Evolutionary conservation across 768 basidiomycete species (phyloP).

Genomic region (Mycena polygramma): DNA sequence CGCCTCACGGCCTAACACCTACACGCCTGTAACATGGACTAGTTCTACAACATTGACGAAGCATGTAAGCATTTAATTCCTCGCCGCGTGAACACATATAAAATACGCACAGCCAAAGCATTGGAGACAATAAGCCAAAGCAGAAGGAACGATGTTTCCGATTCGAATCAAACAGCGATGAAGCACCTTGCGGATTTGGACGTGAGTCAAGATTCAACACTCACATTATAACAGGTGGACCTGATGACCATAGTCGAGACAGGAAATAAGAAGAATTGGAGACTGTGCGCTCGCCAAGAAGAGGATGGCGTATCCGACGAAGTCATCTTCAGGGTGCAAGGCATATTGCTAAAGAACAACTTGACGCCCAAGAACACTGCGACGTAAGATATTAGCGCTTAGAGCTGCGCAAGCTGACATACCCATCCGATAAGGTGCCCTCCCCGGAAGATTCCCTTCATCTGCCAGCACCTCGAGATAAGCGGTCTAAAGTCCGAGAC

Average conservation of each 20-base stretch:
- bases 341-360: background rate
- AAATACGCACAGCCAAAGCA: background rate
- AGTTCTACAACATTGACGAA: no score
- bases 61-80: no score
- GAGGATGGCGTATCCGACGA: background rate
- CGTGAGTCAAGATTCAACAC: background rate
- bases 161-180: background rate
- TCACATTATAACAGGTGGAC: background rate
- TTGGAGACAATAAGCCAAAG: background rate
- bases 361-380: background rate
- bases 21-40: no score
- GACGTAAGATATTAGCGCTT: background rate
- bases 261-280: background rate
- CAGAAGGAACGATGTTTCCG: background rate
- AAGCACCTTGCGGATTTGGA: background rate
- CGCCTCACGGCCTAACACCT: no score
- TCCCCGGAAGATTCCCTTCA: background rate
- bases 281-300: background rate
- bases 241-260: background rate
- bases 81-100: no score
- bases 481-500: background rate
- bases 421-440: background rate
- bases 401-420: no score
- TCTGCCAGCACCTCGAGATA: background rate
- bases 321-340: background rate